Evolutionary conservation across 371 early-diverging fungal genomes (phyloP).

Genomic region (Mortierella sp.): DNA sequence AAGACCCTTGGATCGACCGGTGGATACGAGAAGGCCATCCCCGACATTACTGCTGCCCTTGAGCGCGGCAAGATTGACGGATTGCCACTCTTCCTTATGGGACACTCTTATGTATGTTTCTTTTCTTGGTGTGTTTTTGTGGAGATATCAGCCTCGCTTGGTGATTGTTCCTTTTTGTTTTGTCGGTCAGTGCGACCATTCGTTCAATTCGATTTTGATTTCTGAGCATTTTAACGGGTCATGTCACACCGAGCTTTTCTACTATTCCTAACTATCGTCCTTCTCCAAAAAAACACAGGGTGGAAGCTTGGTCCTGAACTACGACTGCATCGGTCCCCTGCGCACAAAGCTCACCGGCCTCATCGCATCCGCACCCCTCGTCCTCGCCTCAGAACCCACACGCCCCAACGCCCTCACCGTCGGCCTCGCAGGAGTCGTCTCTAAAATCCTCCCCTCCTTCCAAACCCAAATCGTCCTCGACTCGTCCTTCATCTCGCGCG

Average conservation of each 20-base stretch:
- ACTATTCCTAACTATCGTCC: not conserved
- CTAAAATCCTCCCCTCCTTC: conserved; percentile 65
- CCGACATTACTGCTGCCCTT: conserved; percentile 73
- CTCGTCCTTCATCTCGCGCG: conserved; percentile 63
- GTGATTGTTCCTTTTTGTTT: no score
- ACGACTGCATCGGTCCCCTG: conserved; percentile 59
- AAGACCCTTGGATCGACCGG: conserved; percentile 66
- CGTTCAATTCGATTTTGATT: not conserved
- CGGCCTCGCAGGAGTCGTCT: conserved; percentile 32
- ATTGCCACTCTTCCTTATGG: conserved; percentile 72
- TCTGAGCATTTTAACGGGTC: not conserved
- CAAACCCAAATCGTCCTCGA: conserved; percentile 60
- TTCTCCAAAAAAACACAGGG: conserved; percentile 58
- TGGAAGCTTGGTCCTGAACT: conserved; percentile 69
- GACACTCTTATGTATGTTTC: conserved; percentile 72
- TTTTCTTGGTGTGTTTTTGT: not conserved
- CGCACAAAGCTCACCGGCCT: conserved; percentile 62
- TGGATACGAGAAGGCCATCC: conserved; percentile 61
- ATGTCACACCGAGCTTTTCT: no score
- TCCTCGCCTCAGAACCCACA: conserved; percentile 26
- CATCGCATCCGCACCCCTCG: conserved; percentile 62
- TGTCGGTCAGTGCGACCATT: no score
- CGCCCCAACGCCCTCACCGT: conserved; percentile 31
- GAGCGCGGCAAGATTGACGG: conserved; percentile 58
- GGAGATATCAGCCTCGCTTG: no score